Percentiles rank a stretch among this genome's conserved stretches.
Evolutionary conservation across 2,329 filamentous ascomycete genomes (phyloP).

Genomic region (Fusarium praegraminearum): DNA sequence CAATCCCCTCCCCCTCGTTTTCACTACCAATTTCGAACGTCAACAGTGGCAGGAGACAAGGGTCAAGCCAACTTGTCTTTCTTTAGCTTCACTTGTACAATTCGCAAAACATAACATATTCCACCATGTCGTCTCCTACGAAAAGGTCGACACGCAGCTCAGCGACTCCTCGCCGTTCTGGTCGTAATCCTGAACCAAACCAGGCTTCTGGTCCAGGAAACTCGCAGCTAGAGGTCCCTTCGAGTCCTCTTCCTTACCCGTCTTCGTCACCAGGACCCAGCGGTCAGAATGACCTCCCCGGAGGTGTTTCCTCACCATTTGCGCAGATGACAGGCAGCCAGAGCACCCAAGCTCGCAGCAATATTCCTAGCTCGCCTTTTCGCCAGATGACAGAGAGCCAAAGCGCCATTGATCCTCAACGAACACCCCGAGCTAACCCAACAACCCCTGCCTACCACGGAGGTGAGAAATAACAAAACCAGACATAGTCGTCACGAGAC

Average conservation of each 20-base stretch:
- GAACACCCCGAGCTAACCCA: constrained; percentile 76
- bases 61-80: constrained; percentile 18
- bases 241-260: constrained; percentile 85
- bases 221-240: constrained; percentile 68
- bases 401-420: constrained; percentile 66
- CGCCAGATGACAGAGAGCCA: constrained; percentile 70
- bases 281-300: constrained; percentile 48
- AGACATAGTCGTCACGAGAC: background rate
- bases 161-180: constrained; percentile 56
- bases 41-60: constrained; percentile 37
- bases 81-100: constrained; percentile 20
- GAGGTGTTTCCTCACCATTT: constrained; percentile 65
- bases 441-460: constrained; percentile 68
- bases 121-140: constrained; percentile 58
- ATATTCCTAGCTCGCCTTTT: constrained; percentile 69
- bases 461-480: constrained; percentile 61
- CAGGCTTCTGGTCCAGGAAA: constrained; percentile 59
- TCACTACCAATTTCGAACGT: constrained; percentile 41
- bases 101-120: constrained; percentile 9
- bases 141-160: constrained; percentile 65
- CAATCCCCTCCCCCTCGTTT: constrained; percentile 47
- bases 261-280: constrained; percentile 56
- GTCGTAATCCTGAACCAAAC: constrained; percentile 55
- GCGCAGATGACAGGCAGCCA: constrained; percentile 69
- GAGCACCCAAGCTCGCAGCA: constrained; percentile 57